phyloP scores from a whole-genome alignment of 129 eudicot species.

The Escallonia herrerae region DNA sequence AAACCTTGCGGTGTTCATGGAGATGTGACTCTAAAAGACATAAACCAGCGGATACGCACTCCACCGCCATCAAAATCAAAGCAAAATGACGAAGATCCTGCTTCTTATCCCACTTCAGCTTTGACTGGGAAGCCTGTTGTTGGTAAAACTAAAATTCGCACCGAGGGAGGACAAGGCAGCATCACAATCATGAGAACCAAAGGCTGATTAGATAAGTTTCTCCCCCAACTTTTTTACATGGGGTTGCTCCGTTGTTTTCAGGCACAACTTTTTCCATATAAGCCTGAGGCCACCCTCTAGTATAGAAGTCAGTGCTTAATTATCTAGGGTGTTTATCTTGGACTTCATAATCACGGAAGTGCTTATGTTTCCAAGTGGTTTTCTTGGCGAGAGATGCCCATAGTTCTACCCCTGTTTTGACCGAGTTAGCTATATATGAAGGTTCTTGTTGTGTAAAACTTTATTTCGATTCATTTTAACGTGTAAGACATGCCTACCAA shows the following conservation, averaged over 20 bases:
- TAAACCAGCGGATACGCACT: conserved; percentile 64
- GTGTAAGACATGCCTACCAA: neutral
- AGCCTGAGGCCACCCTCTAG: conserved; percentile 8
- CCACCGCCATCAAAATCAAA: conserved; percentile 62
- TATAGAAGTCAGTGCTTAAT: conserved; percentile 12
- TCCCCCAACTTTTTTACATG: neutral
- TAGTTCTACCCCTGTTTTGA: conserved; percentile 26
- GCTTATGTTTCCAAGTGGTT: conserved; percentile 20
- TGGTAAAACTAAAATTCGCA: conserved; percentile 80
- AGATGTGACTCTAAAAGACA: conserved; percentile 76
- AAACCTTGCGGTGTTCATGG: conserved; percentile 79
- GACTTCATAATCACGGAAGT: conserved; percentile 22
- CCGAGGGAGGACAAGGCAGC: conserved; percentile 97
- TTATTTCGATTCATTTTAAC: conserved; percentile 18
- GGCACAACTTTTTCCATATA: neutral
- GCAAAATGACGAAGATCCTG: conserved; percentile 35
- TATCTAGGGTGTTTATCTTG: conserved; percentile 11
- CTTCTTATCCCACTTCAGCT: conserved; percentile 70
- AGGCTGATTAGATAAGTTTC: conserved; percentile 42
- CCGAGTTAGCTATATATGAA: conserved; percentile 16
- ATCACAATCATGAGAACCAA: conserved; percentile 94
- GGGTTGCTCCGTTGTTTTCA: conserved; percentile 12
- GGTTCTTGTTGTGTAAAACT: conserved; percentile 37
- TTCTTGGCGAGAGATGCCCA: conserved; percentile 26
- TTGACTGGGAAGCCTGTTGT: conserved; percentile 92